A percentile compares a stretch with the other conserved stretches of the same genome.
phyloP scores from a whole-genome alignment of 108 stramenopile genomes.

The Epithemia pelagica region DNA sequence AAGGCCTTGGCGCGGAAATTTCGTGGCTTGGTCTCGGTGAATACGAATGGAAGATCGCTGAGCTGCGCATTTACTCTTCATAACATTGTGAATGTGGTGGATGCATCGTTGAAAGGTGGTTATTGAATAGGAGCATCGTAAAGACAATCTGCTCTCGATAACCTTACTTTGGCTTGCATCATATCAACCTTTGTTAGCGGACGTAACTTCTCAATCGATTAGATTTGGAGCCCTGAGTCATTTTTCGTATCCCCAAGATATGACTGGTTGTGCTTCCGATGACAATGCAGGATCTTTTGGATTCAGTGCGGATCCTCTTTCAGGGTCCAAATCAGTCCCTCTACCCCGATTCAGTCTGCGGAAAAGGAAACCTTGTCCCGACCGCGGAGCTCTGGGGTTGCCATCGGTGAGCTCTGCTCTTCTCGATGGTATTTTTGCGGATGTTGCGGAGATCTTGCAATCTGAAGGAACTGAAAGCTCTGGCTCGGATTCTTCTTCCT shows the following conservation, averaged over 20 bases:
- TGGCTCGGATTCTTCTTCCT: neutral
- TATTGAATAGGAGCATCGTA: constrained; percentile 7
- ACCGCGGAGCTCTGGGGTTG: constrained; percentile 11
- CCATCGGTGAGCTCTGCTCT: constrained; percentile 47
- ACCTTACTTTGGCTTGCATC: constrained; percentile 1
- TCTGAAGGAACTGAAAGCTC: constrained; percentile 1
- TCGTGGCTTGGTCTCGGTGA: too few relatives aligned
- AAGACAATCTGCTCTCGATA: constrained; percentile 8
- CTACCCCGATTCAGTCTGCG: constrained; percentile 25
- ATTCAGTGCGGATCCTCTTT: neutral
- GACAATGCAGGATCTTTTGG: neutral
- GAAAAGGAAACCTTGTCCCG: constrained; percentile 15
- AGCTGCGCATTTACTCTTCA: neutral
- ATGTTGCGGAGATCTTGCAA: constrained; percentile 22
- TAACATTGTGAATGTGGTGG: neutral
- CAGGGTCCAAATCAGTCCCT: neutral
- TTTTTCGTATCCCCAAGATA: neutral
- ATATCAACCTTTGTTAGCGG: too few relatives aligned
- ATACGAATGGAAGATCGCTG: too few relatives aligned
- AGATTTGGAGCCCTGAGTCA: neutral
- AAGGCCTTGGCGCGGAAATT: too few relatives aligned
- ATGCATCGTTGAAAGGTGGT: neutral
- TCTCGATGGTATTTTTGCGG: constrained; percentile 46
- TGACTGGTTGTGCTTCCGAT: neutral
- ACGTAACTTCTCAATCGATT: too few relatives aligned